Conservation (phyloP, 805 yeast genomes). For the Lipomyces sp. region DNA sequence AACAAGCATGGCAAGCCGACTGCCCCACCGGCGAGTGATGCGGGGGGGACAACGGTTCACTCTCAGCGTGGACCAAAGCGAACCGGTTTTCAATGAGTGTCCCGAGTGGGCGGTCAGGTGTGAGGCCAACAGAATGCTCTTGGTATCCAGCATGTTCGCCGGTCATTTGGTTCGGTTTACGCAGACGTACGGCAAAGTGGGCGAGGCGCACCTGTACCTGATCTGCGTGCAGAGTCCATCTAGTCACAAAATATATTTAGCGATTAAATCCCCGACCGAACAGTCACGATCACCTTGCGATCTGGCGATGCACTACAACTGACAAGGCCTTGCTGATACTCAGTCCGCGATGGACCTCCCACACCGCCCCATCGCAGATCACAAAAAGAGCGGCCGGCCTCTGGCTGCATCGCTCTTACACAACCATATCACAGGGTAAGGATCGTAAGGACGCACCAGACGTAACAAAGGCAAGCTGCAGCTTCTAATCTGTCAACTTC, state of each 20-base stretch:
- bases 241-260: no score
- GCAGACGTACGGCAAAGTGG: not conserved
- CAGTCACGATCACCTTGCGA: no score
- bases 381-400: no score
- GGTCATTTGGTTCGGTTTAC: not conserved
- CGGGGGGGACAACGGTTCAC: not conserved
- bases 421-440: not conserved
- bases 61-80: not conserved
- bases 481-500: not conserved
- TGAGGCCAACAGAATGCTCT: not conserved
- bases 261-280: no score
- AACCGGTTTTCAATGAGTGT: not conserved
- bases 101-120: not conserved
- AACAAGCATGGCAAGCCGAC: not conserved
- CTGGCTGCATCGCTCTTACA: not conserved
- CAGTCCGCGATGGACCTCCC: no score
- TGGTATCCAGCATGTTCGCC: not conserved
- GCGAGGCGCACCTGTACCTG: not conserved
- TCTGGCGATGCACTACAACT: no score
- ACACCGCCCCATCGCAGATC: no score
- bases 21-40: not conserved
- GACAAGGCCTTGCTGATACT: no score
- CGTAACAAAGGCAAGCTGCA: not conserved
- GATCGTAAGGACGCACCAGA: not conserved
- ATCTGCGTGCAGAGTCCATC: not conserved